Conservation (phyloP, 176 grass and related monocot genomes). For the Areca catechu region DNA sequence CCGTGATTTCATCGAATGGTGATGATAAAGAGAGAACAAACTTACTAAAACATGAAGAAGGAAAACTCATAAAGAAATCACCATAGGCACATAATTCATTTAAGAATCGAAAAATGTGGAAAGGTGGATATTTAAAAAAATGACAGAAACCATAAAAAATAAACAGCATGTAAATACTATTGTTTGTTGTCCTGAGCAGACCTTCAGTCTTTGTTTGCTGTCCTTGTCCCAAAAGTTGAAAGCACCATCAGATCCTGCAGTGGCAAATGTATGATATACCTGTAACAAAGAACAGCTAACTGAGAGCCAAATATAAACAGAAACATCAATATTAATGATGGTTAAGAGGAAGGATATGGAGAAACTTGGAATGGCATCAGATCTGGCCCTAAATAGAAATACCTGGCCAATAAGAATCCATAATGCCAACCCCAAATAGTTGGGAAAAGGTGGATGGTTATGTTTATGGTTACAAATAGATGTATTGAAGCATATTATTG, state of each 20-base stretch:
- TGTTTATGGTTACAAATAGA: no score
- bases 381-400: no score
- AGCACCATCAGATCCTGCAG: slow-evolving; percentile 76
- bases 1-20: no score
- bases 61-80: background rate
- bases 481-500: no score
- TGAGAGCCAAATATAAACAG: background rate
- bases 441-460: no score
- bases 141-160: background rate
- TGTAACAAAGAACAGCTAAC: slow-evolving; percentile 8
- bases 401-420: no score
- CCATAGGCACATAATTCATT: background rate
- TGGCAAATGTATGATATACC: slow-evolving; percentile 86
- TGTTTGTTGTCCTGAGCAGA: slow-evolving; percentile 6
- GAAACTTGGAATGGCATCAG: no score
- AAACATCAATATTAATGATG: background rate
- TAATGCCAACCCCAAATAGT: no score
- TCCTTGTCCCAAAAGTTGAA: slow-evolving; percentile 96
- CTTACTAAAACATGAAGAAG: background rate
- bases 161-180: background rate
- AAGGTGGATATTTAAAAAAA: background rate
- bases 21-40: no score
- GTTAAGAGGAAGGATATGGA: no score
- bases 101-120: background rate
- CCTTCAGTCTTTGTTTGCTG: slow-evolving; percentile 85